phyloP scores from a whole-genome alignment of 495 filamentous ascomycete genomes.

The Tuber aestivum region DNA sequence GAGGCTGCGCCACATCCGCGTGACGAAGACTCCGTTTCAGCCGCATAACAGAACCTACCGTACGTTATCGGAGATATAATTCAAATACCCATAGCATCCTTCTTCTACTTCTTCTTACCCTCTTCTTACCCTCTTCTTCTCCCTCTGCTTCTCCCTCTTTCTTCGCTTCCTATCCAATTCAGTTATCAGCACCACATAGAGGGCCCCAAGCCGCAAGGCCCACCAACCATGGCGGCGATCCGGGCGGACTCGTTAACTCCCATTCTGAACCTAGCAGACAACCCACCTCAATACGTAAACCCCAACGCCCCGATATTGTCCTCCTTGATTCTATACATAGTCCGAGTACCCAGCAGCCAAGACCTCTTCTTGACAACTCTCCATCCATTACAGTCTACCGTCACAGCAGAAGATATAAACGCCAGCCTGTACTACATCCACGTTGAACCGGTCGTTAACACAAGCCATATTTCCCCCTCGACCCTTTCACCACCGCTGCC shows the following conservation, averaged over 20 bases:
- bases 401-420: constrained; percentile 79
- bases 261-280: constrained; percentile 72
- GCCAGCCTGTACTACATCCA: constrained; percentile 89
- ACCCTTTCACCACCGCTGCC: constrained; percentile 12
- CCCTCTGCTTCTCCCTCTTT: constrained; percentile 1
- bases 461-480: not conserved
- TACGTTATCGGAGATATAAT: not conserved
- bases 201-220: not conserved
- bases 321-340: constrained; percentile 79
- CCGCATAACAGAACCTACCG: not conserved
- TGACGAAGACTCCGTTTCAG: not conserved
- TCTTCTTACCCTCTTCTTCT: not conserved
- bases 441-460: constrained; percentile 50
- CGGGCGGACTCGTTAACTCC: constrained; percentile 75
- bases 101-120: too few relatives aligned
- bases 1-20: not conserved
- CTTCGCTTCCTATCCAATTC: not conserved
- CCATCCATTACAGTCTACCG: constrained; percentile 66
- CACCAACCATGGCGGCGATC: constrained; percentile 17
- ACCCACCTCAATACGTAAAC: constrained; percentile 78
- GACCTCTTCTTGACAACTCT: constrained; percentile 92
- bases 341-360: constrained; percentile 81
- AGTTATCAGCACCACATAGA: not conserved
- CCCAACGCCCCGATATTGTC: constrained; percentile 59
- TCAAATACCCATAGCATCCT: not conserved